Evolutionary conservation across 2,329 filamentous ascomycete genomes (phyloP).

Genomic region (Calonectria montana): DNA sequence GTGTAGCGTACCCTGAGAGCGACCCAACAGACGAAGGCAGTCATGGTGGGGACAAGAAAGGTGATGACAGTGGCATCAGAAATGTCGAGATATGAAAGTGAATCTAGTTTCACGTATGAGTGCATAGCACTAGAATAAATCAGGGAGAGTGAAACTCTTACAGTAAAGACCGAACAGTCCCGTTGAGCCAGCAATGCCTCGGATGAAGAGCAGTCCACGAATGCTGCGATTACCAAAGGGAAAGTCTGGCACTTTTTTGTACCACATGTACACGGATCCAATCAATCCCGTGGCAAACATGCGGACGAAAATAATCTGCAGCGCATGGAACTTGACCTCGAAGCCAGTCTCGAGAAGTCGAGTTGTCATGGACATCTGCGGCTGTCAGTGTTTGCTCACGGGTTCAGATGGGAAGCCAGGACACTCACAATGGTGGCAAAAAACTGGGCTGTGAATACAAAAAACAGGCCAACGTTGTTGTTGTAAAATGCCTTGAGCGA

Average conservation of each 20-base stretch:
- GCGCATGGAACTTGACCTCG: constrained; percentile 51
- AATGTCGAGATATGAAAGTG: constrained; percentile 75
- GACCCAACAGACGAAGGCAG: constrained; percentile 74
- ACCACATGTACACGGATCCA: constrained; percentile 54
- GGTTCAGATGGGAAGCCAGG: not conserved
- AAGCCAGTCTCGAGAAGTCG: constrained; percentile 49
- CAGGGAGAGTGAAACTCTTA: constrained; percentile 27
- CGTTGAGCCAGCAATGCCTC: constrained; percentile 73
- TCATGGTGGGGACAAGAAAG: constrained; percentile 79
- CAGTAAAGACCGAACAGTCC: constrained; percentile 72
- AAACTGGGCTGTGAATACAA: constrained; percentile 54
- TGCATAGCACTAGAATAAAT: accelerated
- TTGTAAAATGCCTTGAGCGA: constrained; percentile 56
- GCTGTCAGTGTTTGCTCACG: constrained; percentile 8
- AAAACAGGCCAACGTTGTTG: constrained; percentile 54
- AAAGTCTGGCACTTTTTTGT: constrained; percentile 64
- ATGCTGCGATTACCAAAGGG: constrained; percentile 75
- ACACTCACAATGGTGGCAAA: constrained; percentile 53
- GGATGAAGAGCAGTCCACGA: constrained; percentile 69
- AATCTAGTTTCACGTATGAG: constrained; percentile 46
- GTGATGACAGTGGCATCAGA: constrained; percentile 85
- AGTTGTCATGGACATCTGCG: constrained; percentile 55
- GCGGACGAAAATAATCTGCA: constrained; percentile 57
- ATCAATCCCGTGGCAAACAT: constrained; percentile 53
- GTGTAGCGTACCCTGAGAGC: constrained; percentile 35